Conservation (phyloP, 225 moss, liverwort and hornwort genomes). For the Antitrichia curtipendula region DNA sequence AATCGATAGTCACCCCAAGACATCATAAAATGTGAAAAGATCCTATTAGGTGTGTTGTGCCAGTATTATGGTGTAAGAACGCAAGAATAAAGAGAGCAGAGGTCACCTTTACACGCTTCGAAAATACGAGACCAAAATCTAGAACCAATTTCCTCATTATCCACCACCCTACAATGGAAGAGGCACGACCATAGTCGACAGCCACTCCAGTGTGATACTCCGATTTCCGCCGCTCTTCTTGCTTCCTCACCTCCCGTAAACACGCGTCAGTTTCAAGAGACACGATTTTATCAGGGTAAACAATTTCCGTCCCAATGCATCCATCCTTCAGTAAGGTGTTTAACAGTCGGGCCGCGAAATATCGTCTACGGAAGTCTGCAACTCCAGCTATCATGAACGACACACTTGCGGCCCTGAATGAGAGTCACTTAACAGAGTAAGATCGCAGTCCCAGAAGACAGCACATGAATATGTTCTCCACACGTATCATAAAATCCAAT, state of each 20-base stretch:
- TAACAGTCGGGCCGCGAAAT: slow-evolving; percentile 63
- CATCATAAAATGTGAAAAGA: not conserved
- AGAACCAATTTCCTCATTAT: slow-evolving; percentile 62
- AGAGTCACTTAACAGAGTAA: not conserved
- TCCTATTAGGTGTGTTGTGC: not conserved
- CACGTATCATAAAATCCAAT: not conserved
- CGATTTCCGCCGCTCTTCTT: slow-evolving; percentile 38
- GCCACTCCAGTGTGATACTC: slow-evolving; percentile 78
- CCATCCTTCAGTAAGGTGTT: slow-evolving; percentile 88
- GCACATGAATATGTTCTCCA: not conserved
- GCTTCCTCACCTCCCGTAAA: slow-evolving; percentile 11
- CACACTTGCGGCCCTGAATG: slow-evolving; percentile 59
- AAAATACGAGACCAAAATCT: slow-evolving; percentile 80
- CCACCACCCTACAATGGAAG: slow-evolving; percentile 91
- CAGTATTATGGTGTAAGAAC: not conserved
- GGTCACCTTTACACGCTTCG: slow-evolving; percentile 71
- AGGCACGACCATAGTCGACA: slow-evolving; percentile 64
- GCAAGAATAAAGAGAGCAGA: not conserved
- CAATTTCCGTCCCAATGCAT: slow-evolving; percentile 21
- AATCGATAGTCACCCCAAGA: not conserved
- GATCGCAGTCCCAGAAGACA: not conserved
- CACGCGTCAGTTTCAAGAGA: not conserved
- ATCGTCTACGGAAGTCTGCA: slow-evolving; percentile 86
- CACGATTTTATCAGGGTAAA: not conserved
- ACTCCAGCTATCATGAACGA: slow-evolving; percentile 90